Conservation (phyloP, 2,329 filamentous ascomycete genomes). For the Fusarium goolgardi region DNA sequence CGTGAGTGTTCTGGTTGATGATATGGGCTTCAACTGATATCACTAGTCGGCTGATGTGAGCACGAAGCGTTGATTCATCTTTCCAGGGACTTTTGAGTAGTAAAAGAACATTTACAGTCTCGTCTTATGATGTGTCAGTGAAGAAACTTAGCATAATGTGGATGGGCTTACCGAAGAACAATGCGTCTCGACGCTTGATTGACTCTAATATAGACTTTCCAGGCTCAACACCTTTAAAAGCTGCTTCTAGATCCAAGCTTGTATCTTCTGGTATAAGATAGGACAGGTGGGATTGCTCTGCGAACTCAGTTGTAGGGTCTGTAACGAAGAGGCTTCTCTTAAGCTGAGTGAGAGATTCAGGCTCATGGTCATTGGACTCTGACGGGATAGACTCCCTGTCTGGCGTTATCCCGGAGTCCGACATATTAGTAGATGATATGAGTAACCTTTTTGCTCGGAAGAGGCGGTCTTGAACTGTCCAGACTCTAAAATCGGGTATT, state of each 20-base stretch:
- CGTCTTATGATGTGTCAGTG: slow-evolving; percentile 65
- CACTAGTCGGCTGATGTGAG: slow-evolving; percentile 70
- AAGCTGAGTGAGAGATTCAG: slow-evolving; percentile 42
- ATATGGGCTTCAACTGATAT: slow-evolving; percentile 76
- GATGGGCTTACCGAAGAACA: slow-evolving; percentile 75
- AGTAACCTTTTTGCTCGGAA: not conserved
- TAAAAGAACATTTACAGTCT: slow-evolving; percentile 75
- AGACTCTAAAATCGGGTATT: not conserved
- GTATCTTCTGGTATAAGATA: slow-evolving; percentile 71
- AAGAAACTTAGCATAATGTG: slow-evolving; percentile 52
- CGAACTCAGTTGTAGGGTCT: slow-evolving; percentile 55
- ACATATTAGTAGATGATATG: slow-evolving; percentile 24
- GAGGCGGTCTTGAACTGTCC: not conserved
- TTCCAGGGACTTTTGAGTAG: slow-evolving; percentile 73
- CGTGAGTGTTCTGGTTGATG: slow-evolving; percentile 65
- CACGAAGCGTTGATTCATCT: slow-evolving; percentile 66
- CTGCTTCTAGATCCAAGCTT: slow-evolving; percentile 64
- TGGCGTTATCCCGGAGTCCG: slow-evolving; percentile 35
- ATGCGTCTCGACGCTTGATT: slow-evolving; percentile 70
- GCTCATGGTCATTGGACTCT: slow-evolving; percentile 27
- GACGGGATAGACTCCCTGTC: slow-evolving; percentile 38
- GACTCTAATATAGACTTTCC: slow-evolving; percentile 64
- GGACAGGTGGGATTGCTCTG: slow-evolving; percentile 68
- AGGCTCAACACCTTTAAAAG: slow-evolving; percentile 58
- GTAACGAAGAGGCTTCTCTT: slow-evolving; percentile 40